These are phyloP conservation scores for Neostapfia colusana DNA, from an alignment of 176 grass and related monocot genomes.

Conservation along the genomic window DNA sequence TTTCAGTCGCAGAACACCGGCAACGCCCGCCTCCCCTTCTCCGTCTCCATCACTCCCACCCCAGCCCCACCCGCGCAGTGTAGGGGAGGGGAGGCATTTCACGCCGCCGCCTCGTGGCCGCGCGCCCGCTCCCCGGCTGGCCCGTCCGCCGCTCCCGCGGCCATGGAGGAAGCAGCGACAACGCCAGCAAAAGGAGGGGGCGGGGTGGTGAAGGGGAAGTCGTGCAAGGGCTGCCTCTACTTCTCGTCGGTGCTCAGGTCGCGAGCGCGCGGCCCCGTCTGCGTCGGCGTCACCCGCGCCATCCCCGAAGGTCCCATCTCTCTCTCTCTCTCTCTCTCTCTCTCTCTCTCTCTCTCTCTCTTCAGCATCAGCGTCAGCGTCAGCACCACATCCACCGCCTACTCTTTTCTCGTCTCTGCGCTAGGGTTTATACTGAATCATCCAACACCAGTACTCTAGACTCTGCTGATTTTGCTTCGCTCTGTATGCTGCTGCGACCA, in stretches of 20 bases:
- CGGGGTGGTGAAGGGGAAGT: slow-evolving; percentile 50
- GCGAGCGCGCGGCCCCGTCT: slow-evolving; percentile 54
- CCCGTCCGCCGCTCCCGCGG: neutral
- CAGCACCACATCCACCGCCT: neutral
- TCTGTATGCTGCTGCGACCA: neutral
- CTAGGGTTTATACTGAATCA: slow-evolving; percentile 37
- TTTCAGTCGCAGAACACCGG: neutral
- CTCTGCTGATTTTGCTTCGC: neutral
- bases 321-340: neutral
- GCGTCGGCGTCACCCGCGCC: slow-evolving; percentile 68
- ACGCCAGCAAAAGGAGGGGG: slow-evolving; percentile 4
- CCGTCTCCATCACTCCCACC: neutral
- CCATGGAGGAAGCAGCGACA: slow-evolving; percentile 33
- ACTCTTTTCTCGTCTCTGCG: neutral
- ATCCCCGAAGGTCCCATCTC: slow-evolving; percentile 49
- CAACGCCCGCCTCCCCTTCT: neutral
- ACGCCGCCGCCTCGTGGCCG: slow-evolving; percentile 2
- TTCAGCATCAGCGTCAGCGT: neutral
- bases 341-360: too few species aligned
- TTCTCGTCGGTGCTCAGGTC: slow-evolving; percentile 81
- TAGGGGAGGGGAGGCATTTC: neutral
- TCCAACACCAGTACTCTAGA: neutral
- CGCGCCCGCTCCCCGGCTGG: neutral
- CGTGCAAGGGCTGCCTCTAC: slow-evolving; percentile 90
- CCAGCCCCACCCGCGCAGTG: too few species aligned